phyloP scores from a whole-genome alignment of 345 rosid genomes.

The Eucalyptus erythrocorys region DNA sequence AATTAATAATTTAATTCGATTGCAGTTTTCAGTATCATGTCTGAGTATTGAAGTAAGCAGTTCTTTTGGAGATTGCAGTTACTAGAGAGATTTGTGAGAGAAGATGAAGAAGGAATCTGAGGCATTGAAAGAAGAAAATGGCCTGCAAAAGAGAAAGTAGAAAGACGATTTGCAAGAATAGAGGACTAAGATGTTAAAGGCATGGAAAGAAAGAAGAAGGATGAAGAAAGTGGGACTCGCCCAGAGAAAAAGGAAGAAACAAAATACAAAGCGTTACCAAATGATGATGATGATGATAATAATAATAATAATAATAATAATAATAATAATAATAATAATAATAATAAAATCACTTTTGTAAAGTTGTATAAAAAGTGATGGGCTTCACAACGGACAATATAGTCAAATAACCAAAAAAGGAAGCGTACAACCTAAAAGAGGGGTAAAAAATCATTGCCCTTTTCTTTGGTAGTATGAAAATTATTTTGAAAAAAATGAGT shows the following conservation, averaged over 20 bases:
- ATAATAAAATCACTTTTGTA: background rate
- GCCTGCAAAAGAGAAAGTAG: background rate
- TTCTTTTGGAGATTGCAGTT: background rate
- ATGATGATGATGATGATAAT: too few relatives aligned
- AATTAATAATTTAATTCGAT: too few relatives aligned
- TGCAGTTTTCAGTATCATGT: too few relatives aligned
- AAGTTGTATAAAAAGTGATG: rapidly evolving
- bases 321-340: too few relatives aligned
- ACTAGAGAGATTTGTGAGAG: too few relatives aligned
- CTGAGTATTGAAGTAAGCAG: too few relatives aligned
- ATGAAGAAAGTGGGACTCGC: too few relatives aligned
- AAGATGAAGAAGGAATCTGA: background rate
- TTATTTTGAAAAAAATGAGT: rapidly evolving
- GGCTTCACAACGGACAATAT: rapidly evolving
- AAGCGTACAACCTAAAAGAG: background rate
- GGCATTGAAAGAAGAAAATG: background rate
- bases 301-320: too few relatives aligned
- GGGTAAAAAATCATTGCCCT: too few relatives aligned
- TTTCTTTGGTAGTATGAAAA: background rate
- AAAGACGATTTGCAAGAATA: background rate
- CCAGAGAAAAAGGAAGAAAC: too few relatives aligned
- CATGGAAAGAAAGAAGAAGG: background rate
- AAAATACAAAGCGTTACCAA: too few relatives aligned
- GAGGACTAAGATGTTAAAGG: background rate
- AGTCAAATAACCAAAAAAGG: rapidly evolving